A percentile compares a stretch with the other conserved stretches of the same genome.
phyloP scores from a whole-genome alignment of 805 yeast species.

The Sugiyamaella qingdaonensis region DNA sequence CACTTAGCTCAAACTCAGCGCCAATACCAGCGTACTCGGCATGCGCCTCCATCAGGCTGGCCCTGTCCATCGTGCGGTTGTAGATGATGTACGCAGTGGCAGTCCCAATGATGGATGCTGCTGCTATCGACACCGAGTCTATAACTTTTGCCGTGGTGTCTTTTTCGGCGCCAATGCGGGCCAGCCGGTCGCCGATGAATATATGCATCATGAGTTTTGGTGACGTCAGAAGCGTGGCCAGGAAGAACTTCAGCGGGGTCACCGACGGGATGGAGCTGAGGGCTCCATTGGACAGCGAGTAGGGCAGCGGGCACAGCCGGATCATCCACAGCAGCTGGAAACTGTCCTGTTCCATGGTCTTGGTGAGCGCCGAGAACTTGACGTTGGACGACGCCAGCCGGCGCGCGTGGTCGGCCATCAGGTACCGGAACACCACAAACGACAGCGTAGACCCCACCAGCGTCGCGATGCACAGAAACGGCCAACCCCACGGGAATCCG shows the following conservation, averaged over 20 bases:
- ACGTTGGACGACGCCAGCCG: slow-evolving; percentile 57
- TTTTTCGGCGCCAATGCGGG: slow-evolving; percentile 55
- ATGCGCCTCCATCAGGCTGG: slow-evolving; percentile 27
- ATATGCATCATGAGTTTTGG: slow-evolving; percentile 78
- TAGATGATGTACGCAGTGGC: slow-evolving; percentile 67
- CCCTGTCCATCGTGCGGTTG: slow-evolving; percentile 40
- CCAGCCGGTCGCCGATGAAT: slow-evolving; percentile 73
- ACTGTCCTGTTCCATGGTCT: slow-evolving; percentile 67
- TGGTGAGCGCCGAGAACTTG: slow-evolving; percentile 67
- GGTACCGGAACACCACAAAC: slow-evolving; percentile 60
- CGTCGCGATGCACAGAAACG: slow-evolving; percentile 63
- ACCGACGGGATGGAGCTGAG: slow-evolving; percentile 83
- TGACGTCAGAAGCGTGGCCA: slow-evolving; percentile 71
- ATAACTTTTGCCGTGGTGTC: slow-evolving; percentile 50
- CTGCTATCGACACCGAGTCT: slow-evolving; percentile 55
- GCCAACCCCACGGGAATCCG: slow-evolving; percentile 80
- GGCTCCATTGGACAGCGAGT: slow-evolving; percentile 88
- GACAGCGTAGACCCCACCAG: slow-evolving; percentile 71
- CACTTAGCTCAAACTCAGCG: slow-evolving; percentile 30
- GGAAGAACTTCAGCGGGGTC: slow-evolving; percentile 52
- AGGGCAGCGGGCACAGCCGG: slow-evolving; percentile 88
- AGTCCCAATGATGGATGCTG: slow-evolving; percentile 53
- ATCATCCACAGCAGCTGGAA: slow-evolving; percentile 65
- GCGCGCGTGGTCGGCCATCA: slow-evolving; percentile 55
- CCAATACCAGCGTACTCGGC: slow-evolving; percentile 18